Conservation (phyloP, 345 rosid species). For the Hypericum androsaemum region DNA sequence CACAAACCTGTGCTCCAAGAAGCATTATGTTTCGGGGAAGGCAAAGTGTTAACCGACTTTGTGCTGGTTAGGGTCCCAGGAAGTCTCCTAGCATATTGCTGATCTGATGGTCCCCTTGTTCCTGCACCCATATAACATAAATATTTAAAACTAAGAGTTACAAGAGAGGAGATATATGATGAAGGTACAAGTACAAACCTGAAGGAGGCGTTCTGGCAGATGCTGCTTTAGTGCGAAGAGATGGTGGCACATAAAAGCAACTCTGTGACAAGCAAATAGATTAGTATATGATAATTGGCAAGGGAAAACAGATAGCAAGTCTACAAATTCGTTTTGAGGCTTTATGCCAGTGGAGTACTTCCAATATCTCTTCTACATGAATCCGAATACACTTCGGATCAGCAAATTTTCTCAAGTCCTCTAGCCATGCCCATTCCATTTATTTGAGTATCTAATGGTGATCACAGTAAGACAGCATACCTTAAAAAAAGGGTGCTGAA, state of each 20-base stretch:
- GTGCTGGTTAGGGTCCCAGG: slow-evolving; percentile 33
- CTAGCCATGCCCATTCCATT: too few species aligned
- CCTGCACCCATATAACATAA: slow-evolving; percentile 29
- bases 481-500: background rate
- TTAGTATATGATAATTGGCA: too few species aligned
- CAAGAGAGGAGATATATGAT: background rate
- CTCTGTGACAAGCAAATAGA: slow-evolving; percentile 31
- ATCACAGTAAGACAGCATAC: background rate
- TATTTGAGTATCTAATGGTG: too few species aligned
- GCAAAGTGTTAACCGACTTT: slow-evolving; percentile 31
- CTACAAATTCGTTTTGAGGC: background rate
- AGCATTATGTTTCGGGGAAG: slow-evolving; percentile 40
- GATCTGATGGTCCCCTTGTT: slow-evolving; percentile 38
- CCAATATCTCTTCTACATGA: too few species aligned
- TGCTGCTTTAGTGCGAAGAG: slow-evolving; percentile 52
- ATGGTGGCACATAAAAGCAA: slow-evolving; percentile 84
- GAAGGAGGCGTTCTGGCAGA: slow-evolving; percentile 59
- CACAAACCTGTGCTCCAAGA: slow-evolving; percentile 34
- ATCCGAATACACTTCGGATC: too few species aligned
- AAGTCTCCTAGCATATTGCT: slow-evolving; percentile 37
- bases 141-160: background rate
- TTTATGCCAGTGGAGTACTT: background rate
- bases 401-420: background rate
- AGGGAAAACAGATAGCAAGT: background rate
- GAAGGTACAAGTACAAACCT: slow-evolving; percentile 24